Percentiles rank a stretch among this genome's conserved stretches.
phyloP scores from a whole-genome alignment of 306 rosid species.

The Castanospermum australe region DNA sequence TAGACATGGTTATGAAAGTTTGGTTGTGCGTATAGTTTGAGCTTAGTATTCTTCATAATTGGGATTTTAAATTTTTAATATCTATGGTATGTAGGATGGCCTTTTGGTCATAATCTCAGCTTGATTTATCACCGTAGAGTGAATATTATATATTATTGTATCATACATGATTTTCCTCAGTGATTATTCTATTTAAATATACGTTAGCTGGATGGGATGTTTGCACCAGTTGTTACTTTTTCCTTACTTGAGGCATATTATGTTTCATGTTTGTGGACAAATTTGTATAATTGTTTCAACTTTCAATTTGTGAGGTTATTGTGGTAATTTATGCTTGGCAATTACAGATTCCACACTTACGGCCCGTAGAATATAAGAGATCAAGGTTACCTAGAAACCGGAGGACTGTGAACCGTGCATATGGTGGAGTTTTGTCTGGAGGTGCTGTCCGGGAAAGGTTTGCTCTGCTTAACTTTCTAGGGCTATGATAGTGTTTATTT shows the following conservation, averaged over 20 bases:
- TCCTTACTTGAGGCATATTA: not conserved
- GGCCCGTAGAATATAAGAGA: conserved; percentile 76
- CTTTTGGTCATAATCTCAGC: not conserved
- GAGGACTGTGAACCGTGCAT: conserved; percentile 73
- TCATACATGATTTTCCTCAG: not conserved
- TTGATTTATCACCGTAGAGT: not conserved
- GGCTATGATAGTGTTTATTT: not conserved
- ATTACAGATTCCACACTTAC: conserved; percentile 75
- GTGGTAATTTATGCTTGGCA: not conserved
- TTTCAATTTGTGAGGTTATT: not conserved
- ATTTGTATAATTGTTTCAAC: not conserved
- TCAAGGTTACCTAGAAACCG: conserved; percentile 72
- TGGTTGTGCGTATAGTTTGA: not conserved
- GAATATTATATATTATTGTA: not conserved
- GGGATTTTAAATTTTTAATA: not conserved
- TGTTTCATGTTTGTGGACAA: not conserved
- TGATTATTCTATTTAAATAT: not conserved
- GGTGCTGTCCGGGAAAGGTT: conserved; percentile 83
- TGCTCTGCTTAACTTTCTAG: conserved; percentile 10
- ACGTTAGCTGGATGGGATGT: not conserved
- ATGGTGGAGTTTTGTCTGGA: conserved; percentile 75
- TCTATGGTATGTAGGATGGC: not conserved
- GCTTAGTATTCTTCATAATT: not conserved
- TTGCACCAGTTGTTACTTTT: not conserved
- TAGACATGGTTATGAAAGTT: not conserved